A percentile compares a stretch with the other conserved stretches of the same genome.
Evolutionary conservation across 352 stramenopile genomes (phyloP).

Genomic region (Phytophthora agathidicida): DNA sequence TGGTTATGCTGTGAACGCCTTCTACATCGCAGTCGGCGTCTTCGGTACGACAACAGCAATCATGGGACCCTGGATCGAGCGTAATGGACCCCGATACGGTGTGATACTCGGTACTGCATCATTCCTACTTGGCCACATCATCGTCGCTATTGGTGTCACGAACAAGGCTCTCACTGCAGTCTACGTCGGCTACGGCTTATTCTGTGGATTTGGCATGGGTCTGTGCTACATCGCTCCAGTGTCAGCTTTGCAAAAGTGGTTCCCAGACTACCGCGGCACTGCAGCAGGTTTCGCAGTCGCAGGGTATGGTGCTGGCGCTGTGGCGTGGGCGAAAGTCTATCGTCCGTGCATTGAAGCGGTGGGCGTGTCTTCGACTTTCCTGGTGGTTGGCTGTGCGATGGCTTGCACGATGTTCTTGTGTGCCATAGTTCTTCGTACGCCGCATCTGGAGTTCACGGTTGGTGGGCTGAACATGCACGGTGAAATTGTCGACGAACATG

Average conservation of each 20-base stretch:
- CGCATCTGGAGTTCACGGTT: constrained; percentile 54
- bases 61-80: constrained; percentile 75
- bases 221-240: constrained; percentile 75
- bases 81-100: constrained; percentile 54
- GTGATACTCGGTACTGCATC: constrained; percentile 52
- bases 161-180: constrained; percentile 50
- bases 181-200: constrained; percentile 68
- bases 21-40: constrained; percentile 73
- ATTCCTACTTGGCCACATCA: constrained; percentile 58
- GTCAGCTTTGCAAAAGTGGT: constrained; percentile 70
- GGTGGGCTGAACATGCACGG: constrained; percentile 64
- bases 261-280: constrained; percentile 67
- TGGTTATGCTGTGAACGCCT: constrained; percentile 71
- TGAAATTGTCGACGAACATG: constrained; percentile 44
- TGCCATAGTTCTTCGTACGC: constrained; percentile 46
- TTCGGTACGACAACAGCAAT: constrained; percentile 68
- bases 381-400: constrained; percentile 53
- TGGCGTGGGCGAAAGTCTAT: constrained; percentile 69
- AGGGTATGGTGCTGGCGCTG: constrained; percentile 58
- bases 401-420: constrained; percentile 44
- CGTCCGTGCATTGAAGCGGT: constrained; percentile 49
- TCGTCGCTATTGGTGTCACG: constrained; percentile 51
- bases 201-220: constrained; percentile 62
- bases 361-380: constrained; percentile 51
- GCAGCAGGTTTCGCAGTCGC: constrained; percentile 65